These are phyloP conservation scores for Peronospora farinosa DNA, from an alignment of 352 stramenopile genomes.

Conservation along the genomic window DNA sequence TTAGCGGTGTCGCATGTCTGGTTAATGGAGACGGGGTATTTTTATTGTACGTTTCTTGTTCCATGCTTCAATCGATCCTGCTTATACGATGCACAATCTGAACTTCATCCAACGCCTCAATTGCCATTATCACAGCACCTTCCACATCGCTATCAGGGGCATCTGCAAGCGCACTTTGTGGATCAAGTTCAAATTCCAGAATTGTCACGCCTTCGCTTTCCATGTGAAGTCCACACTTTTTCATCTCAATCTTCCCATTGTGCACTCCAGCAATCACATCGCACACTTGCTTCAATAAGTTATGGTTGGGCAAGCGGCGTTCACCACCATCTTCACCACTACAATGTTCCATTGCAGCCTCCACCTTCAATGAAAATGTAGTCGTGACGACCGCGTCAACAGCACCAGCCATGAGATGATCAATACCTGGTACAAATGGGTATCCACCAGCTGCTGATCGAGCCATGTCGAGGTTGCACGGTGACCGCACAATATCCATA, in stretches of 20 bases:
- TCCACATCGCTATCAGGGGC: slow-evolving; percentile 23
- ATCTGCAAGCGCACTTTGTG: slow-evolving; percentile 25
- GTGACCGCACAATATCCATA: slow-evolving; percentile 48
- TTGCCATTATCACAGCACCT: slow-evolving; percentile 33
- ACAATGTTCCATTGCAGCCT: slow-evolving; percentile 43
- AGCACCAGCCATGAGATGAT: slow-evolving; percentile 28
- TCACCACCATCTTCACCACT: slow-evolving; percentile 39
- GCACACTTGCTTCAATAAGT: slow-evolving; percentile 81
- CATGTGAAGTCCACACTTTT: slow-evolving; percentile 72
- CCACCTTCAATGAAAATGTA: slow-evolving; percentile 62
- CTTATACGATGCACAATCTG: slow-evolving; percentile 35
- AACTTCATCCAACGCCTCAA: slow-evolving; percentile 39
- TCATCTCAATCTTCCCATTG: slow-evolving; percentile 66
- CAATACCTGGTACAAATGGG: slow-evolving; percentile 23
- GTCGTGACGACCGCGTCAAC: slow-evolving; percentile 16
- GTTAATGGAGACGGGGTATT: slow-evolving; percentile 6
- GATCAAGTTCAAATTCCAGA: slow-evolving; percentile 70
- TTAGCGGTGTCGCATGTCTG: slow-evolving; percentile 13
- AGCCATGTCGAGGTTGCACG: slow-evolving; percentile 29
- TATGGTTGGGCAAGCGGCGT: slow-evolving; percentile 68
- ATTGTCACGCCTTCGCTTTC: slow-evolving; percentile 66
- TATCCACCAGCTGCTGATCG: slow-evolving; percentile 13
- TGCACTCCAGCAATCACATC: slow-evolving; percentile 63
- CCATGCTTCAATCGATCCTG: slow-evolving; percentile 16
- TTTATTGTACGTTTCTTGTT: slow-evolving; percentile 28